Base-by-base conservation (phyloP, 2,329 filamentous ascomycete genomes). In the Stenocarpella maydis region DNA sequence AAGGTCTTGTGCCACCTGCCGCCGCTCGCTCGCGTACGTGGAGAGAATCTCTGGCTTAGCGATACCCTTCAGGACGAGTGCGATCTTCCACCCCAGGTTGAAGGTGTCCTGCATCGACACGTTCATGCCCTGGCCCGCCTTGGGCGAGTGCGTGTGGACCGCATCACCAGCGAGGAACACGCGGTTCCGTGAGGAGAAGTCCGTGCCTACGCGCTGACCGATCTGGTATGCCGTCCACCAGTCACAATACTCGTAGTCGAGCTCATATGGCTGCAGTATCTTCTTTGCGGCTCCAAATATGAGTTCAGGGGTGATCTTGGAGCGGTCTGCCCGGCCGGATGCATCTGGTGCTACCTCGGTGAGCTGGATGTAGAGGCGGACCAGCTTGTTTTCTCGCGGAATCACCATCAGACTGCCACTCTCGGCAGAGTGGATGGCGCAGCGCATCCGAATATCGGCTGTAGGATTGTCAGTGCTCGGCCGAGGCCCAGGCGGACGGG, bases 131-230 rank as follows among this genome's bases (percentile, higher is more conserved):
- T 92, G 90, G 2, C 89, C 89, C 0, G 88, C 89, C 74, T 91
- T 91, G 24, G 89, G 89, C 7, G 75, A 76, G 72, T 86, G 84
- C 1, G 84, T 87, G 73, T 85, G 83, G 1, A 87, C 86, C 1
- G 89, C 90, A 77, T 92, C 91, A 2, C 91, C 91, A 0, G 90
- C 89, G 5, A 93, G 82, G 76, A 94, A 94, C 12, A 94, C 83
- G 4, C 90, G 84, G 28, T 86, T 83, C 15, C 82, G 78, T 8
- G 82, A 82, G 49, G 84, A 85, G 77, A 91, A 91, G 50, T 83
- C 81, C 1, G 82, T 84, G 4, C 86, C 88, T 0, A 91, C 85
- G 7, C 91, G 83, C 75, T 92, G 90, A 0, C 90, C 90, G 54
- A 92, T 91, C 71, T 91, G 86, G 73, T 91, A 92, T 0, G 87